Evolutionary conservation across 192 early-diverging fungal genomes (phyloP).

Genomic region (Obelidium mucronatum): DNA sequence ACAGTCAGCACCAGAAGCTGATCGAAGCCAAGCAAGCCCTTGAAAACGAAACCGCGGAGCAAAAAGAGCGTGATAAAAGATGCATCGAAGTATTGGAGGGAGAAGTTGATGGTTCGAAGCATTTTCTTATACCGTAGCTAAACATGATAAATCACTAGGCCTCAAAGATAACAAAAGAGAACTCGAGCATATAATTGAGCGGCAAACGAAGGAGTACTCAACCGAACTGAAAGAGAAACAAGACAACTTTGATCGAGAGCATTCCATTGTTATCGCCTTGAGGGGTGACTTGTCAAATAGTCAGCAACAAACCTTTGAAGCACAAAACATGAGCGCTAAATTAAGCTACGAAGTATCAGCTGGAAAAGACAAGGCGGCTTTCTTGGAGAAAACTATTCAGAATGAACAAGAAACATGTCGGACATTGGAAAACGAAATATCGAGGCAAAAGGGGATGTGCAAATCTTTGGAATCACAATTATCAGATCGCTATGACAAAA

Average conservation of each 20-base stretch:
- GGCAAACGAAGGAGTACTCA: neutral
- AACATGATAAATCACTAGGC: neutral
- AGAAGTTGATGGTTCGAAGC: constrained; percentile 7
- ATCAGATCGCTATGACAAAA: constrained; percentile 13
- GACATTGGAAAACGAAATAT: constrained; percentile 23
- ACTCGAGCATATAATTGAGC: constrained; percentile 11
- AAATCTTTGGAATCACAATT: constrained; percentile 35
- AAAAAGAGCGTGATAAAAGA: constrained; percentile 3
- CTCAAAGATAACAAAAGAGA: constrained; percentile 6
- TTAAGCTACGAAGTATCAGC: constrained; percentile 21
- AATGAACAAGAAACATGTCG: neutral
- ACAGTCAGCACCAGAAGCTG: neutral
- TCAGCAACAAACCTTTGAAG: constrained; percentile 16
- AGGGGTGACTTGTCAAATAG: constrained; percentile 2
- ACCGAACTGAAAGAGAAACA: constrained; percentile 4
- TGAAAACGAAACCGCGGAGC: neutral
- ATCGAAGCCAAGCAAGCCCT: neutral
- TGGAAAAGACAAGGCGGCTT: constrained; percentile 1
- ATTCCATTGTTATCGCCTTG: neutral
- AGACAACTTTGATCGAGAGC: constrained; percentile 22
- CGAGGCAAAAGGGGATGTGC: constrained; percentile 31
- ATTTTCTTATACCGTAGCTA: neutral
- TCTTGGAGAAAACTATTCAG: constrained; percentile 2
- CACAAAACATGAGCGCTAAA: constrained; percentile 10
- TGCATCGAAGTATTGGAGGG: neutral